These are phyloP conservation scores for Starmerella vitae DNA, from an alignment of 805 yeast species.

Conservation along the genomic window DNA sequence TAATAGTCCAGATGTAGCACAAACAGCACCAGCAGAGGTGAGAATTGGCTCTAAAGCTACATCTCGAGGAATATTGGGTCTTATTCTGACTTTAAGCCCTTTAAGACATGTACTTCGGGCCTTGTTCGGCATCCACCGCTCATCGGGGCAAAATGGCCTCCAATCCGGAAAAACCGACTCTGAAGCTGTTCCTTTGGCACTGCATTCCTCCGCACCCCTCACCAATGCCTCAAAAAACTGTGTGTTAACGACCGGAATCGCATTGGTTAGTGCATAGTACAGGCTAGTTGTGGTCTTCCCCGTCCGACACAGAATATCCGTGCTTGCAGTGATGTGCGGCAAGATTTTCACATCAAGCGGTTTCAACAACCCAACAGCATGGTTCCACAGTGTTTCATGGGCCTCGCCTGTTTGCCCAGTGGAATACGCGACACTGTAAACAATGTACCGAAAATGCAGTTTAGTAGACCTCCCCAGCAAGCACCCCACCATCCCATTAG, in stretches of 20 bases:
- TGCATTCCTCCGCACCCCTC: constrained; percentile 10
- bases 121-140: constrained; percentile 20
- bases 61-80: constrained; percentile 20
- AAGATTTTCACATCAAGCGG: constrained; percentile 24
- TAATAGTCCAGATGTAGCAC: too few species aligned
- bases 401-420: constrained; percentile 16
- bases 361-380: constrained; percentile 14
- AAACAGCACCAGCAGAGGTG: constrained; percentile 22
- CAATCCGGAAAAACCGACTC: constrained; percentile 21
- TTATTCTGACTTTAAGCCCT: constrained; percentile 20
- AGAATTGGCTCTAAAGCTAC: constrained; percentile 22
- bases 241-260: constrained; percentile 25
- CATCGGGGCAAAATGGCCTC: constrained; percentile 20
- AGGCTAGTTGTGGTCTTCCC: constrained; percentile 23
- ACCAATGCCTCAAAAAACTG: constrained; percentile 21
- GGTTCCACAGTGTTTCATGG: constrained; percentile 13
- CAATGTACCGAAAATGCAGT: constrained; percentile 21
- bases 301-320: constrained; percentile 24
- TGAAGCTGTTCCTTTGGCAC: constrained; percentile 17
- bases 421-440: constrained; percentile 21
- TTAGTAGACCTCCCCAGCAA: constrained; percentile 19
- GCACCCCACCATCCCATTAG: constrained; percentile 6
- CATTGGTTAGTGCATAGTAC: constrained; percentile 26
- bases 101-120: constrained; percentile 22
- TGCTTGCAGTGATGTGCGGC: constrained; percentile 18